These are phyloP conservation scores for Oemleria cerasiformis DNA, from an alignment of 306 rosid genomes.

Conservation along the genomic window DNA sequence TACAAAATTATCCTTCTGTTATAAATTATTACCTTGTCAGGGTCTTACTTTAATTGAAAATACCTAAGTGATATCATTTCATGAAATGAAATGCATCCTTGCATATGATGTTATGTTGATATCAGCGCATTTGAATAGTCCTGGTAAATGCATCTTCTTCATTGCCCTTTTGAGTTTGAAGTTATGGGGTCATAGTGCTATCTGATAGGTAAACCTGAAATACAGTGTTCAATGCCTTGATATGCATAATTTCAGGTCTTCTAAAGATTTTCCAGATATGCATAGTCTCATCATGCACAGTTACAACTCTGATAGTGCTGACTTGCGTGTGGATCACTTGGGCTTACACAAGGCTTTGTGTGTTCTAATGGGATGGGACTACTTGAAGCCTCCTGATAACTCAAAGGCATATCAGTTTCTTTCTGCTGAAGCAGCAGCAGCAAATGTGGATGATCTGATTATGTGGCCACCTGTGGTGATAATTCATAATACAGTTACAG, in stretches of 20 bases:
- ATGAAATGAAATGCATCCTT: neutral
- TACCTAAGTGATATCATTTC: neutral
- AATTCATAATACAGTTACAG: slow-evolving; percentile 85
- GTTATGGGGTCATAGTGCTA: slow-evolving; percentile 34
- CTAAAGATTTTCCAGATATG: slow-evolving; percentile 85
- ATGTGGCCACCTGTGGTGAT: slow-evolving; percentile 99
- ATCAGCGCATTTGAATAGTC: neutral
- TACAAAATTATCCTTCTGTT: neutral
- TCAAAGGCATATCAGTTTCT: slow-evolving; percentile 76
- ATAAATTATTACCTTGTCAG: slow-evolving; percentile 1
- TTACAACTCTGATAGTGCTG: slow-evolving; percentile 73
- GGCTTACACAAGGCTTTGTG: slow-evolving; percentile 97
- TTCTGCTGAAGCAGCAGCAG: slow-evolving; percentile 91
- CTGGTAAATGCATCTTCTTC: slow-evolving; percentile 34
- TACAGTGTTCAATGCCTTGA: slow-evolving; percentile 57
- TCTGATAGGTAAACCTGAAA: slow-evolving; percentile 46
- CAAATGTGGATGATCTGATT: slow-evolving; percentile 86
- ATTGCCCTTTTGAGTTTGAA: slow-evolving; percentile 35
- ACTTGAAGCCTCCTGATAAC: slow-evolving; percentile 80
- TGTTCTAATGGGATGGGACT: slow-evolving; percentile 96
- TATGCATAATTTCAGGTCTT: slow-evolving; percentile 89
- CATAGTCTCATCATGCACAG: slow-evolving; percentile 93
- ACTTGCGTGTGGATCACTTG: slow-evolving; percentile 78
- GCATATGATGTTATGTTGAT: neutral
- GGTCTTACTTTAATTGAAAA: neutral